phyloP scores from a whole-genome alignment of 208 protist species.

The Trypanosoma rangeli region DNA sequence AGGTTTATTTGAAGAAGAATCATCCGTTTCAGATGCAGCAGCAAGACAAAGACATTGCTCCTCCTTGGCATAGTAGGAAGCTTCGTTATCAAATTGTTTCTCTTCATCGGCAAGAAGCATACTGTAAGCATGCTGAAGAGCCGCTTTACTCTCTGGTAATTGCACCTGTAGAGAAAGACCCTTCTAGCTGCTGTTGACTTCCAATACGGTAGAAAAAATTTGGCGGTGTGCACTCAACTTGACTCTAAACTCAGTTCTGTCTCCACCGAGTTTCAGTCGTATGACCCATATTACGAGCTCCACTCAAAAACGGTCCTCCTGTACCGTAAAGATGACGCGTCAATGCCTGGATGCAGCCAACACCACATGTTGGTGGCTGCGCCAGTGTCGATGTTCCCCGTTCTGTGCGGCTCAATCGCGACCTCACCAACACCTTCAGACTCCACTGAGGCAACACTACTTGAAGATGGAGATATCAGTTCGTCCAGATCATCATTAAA shows the following conservation, averaged over 20 bases:
- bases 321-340: not conserved
- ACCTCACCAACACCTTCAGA: not conserved
- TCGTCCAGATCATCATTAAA: not conserved
- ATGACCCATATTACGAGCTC: not conserved
- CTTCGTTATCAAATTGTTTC: conserved; percentile 4
- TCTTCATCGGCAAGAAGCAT: not conserved
- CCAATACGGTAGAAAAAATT: not conserved
- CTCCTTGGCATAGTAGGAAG: not conserved
- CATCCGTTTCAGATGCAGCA: not conserved
- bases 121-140: not conserved
- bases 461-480: not conserved
- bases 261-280: not conserved
- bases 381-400: not conserved
- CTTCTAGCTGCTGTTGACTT: not conserved
- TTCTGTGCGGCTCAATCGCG: not conserved
- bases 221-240: not conserved
- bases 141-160: not conserved
- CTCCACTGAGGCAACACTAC: not conserved
- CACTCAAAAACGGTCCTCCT: not conserved
- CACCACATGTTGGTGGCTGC: not conserved
- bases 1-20: not conserved
- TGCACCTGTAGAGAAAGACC: not conserved
- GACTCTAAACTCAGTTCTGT: not conserved
- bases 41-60: not conserved
- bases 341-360: not conserved